phyloP scores from a whole-genome alignment of 768 basidiomycete genomes.

The Tricholomella constricta region DNA sequence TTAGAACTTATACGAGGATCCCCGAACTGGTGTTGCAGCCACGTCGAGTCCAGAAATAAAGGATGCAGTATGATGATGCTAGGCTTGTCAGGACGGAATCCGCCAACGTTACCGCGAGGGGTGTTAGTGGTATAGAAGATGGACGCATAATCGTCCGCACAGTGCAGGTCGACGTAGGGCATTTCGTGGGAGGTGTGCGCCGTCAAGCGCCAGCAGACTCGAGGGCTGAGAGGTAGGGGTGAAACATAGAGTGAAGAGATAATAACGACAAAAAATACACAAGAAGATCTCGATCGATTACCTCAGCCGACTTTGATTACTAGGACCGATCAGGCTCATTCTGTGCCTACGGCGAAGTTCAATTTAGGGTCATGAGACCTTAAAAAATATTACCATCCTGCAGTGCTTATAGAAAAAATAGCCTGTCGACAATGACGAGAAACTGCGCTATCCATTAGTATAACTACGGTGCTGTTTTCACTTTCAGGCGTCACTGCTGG shows the following conservation, averaged over 20 bases:
- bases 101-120: constrained; percentile 56
- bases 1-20: constrained; percentile 59
- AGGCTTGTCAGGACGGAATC: constrained; percentile 65
- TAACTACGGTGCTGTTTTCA: no score
- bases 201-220: neutral
- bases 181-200: constrained; percentile 33
- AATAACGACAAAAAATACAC: constrained; percentile 4
- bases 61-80: constrained; percentile 72
- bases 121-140: constrained; percentile 76
- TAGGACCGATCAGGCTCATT: constrained; percentile 1
- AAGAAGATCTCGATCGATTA: constrained; percentile 18
- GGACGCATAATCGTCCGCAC: constrained; percentile 65
- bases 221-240: constrained; percentile 6
- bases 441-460: no score
- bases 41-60: constrained; percentile 65
- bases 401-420: no score
- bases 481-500: no score
- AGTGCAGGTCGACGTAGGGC: constrained; percentile 70
- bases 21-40: constrained; percentile 66
- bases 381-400: no score
- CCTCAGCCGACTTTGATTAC: constrained; percentile 5
- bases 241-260: constrained; percentile 3
- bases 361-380: neutral
- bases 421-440: no score
- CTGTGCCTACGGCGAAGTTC: neutral